phyloP scores from a whole-genome alignment of 2,329 filamentous ascomycete genomes.

The Fusarium sp. region DNA sequence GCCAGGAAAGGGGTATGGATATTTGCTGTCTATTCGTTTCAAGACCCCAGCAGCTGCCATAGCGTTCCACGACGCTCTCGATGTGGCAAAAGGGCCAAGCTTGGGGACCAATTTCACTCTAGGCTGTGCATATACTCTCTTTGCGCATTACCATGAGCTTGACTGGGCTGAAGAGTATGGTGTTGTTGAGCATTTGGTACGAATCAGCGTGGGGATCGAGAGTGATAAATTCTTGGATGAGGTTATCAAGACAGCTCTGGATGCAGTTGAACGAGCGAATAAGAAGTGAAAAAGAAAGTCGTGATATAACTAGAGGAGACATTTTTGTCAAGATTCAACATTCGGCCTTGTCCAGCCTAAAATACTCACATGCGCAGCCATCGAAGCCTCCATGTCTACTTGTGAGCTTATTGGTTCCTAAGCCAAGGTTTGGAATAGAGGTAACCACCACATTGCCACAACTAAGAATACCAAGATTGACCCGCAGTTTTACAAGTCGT shows the following conservation, averaged over 20 bases:
- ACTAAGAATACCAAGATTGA: not conserved
- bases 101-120: slow-evolving; percentile 64
- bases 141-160: slow-evolving; percentile 53
- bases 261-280: slow-evolving; percentile 4
- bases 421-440: not conserved
- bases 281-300: not conserved
- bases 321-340: not conserved
- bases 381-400: not conserved
- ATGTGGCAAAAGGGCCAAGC: slow-evolving; percentile 62
- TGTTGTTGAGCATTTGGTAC: slow-evolving; percentile 54
- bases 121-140: slow-evolving; percentile 54
- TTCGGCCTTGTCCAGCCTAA: not conserved
- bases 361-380: not conserved
- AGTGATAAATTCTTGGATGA: slow-evolving; percentile 46
- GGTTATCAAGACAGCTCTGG: slow-evolving; percentile 31
- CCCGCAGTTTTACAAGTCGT: not conserved
- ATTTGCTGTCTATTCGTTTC: slow-evolving; percentile 63
- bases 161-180: slow-evolving; percentile 55
- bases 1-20: slow-evolving; percentile 61
- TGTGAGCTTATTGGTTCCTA: too few species aligned
- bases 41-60: slow-evolving; percentile 49
- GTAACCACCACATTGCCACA: not conserved
- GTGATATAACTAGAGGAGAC: not conserved
- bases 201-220: slow-evolving; percentile 60
- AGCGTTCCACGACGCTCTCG: slow-evolving; percentile 61